A percentile compares a stretch with the other conserved stretches of the same genome.
phyloP scores from a whole-genome alignment of 257 asterid genomes.

The Solanum sejunctum region DNA sequence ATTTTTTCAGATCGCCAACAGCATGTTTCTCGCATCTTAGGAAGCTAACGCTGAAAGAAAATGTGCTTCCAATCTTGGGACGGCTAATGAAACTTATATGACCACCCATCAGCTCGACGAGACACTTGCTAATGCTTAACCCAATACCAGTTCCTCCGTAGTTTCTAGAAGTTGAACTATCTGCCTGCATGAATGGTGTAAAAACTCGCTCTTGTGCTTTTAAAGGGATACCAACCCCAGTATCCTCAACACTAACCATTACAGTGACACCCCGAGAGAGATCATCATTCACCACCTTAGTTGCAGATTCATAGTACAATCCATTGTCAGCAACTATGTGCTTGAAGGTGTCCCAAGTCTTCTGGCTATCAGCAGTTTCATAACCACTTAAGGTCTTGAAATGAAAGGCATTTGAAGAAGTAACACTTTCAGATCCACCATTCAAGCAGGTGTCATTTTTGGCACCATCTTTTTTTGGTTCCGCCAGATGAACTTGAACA shows the following conservation, averaged over 20 bases:
- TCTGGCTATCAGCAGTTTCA: conserved; percentile 74
- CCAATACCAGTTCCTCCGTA: conserved; percentile 98
- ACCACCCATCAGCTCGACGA: conserved; percentile 91
- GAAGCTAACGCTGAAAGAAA: conserved; percentile 57
- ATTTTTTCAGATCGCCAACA: conserved; percentile 23
- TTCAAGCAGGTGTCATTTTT: conserved; percentile 21
- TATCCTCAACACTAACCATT: conserved; percentile 77
- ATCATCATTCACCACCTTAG: conserved; percentile 11
- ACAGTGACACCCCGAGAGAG: conserved; percentile 29
- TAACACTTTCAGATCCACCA: conserved; percentile 31
- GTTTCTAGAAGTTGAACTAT: conserved; percentile 82
- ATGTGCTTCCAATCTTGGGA: conserved; percentile 79
- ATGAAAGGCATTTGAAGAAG: conserved; percentile 18
- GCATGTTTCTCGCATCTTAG: conserved; percentile 30
- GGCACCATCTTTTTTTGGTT: conserved; percentile 30
- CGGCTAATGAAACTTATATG: conserved; percentile 67
- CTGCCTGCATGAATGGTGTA: conserved; percentile 97
- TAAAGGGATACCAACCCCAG: conserved; percentile 78
- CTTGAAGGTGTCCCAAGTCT: conserved; percentile 58
- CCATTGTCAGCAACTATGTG: conserved; percentile 35
- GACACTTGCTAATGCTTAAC: conserved; percentile 80
- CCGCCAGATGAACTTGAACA: conserved; percentile 73
- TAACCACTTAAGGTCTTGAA: conserved; percentile 65
- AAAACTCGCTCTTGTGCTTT: conserved; percentile 67
- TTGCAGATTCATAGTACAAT: conserved; percentile 12